Evolutionary conservation across 345 rosid species (phyloP).

Genomic region (Eucalyptus curtisii): DNA sequence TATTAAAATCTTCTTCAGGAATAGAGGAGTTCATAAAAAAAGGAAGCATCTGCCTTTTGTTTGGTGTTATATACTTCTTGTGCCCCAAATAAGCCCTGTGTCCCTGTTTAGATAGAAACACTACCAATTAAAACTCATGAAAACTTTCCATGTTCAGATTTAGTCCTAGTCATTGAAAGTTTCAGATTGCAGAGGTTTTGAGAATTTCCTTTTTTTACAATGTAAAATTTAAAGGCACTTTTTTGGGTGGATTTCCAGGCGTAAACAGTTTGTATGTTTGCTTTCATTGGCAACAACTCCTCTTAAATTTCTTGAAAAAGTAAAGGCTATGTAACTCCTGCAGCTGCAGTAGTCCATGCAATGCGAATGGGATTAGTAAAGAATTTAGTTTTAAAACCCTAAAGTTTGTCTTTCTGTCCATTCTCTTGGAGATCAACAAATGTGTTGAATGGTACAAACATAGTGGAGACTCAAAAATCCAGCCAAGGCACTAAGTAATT

Average conservation of each 20-base stretch:
- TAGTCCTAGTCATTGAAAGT: background rate
- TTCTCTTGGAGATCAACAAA: background rate
- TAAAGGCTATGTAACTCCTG: background rate
- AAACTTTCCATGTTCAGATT: background rate
- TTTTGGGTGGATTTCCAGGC: background rate
- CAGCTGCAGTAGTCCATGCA: background rate
- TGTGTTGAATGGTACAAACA: background rate
- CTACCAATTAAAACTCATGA: background rate
- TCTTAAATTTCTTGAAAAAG: background rate
- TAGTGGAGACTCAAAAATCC: background rate
- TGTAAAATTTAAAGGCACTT: background rate
- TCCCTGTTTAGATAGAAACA: constrained; percentile 30
- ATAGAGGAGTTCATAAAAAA: constrained; percentile 60
- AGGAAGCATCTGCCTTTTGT: constrained; percentile 90
- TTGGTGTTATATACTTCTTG: constrained; percentile 81
- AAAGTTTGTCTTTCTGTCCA: background rate
- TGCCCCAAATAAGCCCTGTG: constrained; percentile 5
- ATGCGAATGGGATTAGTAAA: background rate
- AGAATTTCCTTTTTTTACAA: background rate
- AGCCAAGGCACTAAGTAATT: background rate
- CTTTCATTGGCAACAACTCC: background rate
- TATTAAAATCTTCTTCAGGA: constrained; percentile 54
- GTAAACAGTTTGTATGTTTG: background rate
- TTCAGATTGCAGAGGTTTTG: background rate
- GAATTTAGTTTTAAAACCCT: background rate